Base-by-base conservation (phyloP, 192 early-diverging fungal species). In the Geranomyces michiganensis region DNA sequence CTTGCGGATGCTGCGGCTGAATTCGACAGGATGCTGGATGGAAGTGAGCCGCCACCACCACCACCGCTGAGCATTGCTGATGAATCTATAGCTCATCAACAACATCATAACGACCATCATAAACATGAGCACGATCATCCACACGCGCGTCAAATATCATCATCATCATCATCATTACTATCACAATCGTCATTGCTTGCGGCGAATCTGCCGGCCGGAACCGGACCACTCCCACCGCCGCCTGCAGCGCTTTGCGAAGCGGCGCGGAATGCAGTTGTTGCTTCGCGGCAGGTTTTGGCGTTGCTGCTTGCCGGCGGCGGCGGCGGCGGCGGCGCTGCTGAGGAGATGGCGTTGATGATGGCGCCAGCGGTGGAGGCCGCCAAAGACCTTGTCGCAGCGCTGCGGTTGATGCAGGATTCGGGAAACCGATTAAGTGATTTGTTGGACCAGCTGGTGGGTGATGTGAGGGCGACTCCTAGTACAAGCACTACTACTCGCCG, bases 1-100 rank as follows among this genome's bases (percentile, higher is more conserved):
- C 36, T 65, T 29, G 62, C 62, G 3, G 51, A 53, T 26, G 51
- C 51, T 3, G 24, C 24, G 15, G n/a, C n/a, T 6, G 24, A 4
- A 17, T 53, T 53, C 51, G 51, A 53, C 4, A 53, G n/a, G 51
- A n/a, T 53, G n/a, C n/a, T 53, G n/a, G 51, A 53, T 53, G n/a
- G n/a, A n/a, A n/a, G n/a, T n/a, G n/a, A n/a, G n/a, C n/a, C n/a
- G n/a, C 51, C 51, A n/a, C 51, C 51, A 53, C 3, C 15, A 24
- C 12, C 10, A 10, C 19, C 46, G 46, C 46, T 10, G 19, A 10
- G 46, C 12, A 47, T 19, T 47, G n/a, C 46, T 47, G 51, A 15
- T 26, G 24, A 26, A 26, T 15, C 51, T n/a, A n/a, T n/a, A n/a
- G n/a, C n/a, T n/a, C n/a, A n/a, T 24, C 51, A 26, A n/a, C 51